A percentile compares a stretch with the other conserved stretches of the same genome.
These are phyloP conservation scores for Exophiala spinifera DNA, from an alignment of 2,329 filamentous ascomycete species.

Conservation along the genomic window DNA sequence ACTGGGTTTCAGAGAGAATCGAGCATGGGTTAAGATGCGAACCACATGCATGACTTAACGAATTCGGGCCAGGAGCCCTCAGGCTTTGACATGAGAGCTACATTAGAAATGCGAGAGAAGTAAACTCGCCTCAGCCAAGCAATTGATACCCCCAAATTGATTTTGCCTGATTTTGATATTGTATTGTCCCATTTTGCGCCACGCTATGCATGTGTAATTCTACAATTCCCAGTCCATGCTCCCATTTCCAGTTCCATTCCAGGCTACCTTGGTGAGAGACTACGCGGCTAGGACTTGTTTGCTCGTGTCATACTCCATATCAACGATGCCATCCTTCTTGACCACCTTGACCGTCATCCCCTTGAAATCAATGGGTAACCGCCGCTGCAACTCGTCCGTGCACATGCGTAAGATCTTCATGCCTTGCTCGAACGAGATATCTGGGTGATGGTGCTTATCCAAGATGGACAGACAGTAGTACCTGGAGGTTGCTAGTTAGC, in stretches of 20 bases:
- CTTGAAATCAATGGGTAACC: constrained; percentile 98
- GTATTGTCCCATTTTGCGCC: constrained; percentile 5
- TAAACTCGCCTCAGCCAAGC: neutral
- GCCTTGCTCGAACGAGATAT: constrained; percentile 84
- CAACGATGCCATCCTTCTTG: constrained; percentile 86
- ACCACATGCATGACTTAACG: neutral
- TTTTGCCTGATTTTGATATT: neutral
- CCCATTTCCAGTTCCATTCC: neutral
- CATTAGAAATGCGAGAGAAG: neutral
- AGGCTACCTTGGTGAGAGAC: neutral
- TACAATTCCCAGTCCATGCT: neutral
- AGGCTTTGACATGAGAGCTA: neutral
- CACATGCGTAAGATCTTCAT: constrained; percentile 92
- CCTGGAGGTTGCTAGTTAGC: constrained; percentile 42
- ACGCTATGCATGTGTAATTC: constrained; percentile 23
- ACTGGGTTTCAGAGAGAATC: neutral
- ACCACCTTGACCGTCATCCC: constrained; percentile 90
- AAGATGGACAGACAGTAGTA: constrained; percentile 98
- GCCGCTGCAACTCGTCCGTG: constrained; percentile 92
- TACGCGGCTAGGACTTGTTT: constrained; percentile 52
- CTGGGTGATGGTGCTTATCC: constrained; percentile 96
- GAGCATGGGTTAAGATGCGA: neutral
- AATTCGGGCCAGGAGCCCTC: neutral
- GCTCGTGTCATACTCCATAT: constrained; percentile 82
- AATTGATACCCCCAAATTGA: constrained; percentile 5